These are phyloP conservation scores for Globisporangium parvum DNA, from an alignment of 352 stramenopile genomes.

Conservation along the genomic window DNA sequence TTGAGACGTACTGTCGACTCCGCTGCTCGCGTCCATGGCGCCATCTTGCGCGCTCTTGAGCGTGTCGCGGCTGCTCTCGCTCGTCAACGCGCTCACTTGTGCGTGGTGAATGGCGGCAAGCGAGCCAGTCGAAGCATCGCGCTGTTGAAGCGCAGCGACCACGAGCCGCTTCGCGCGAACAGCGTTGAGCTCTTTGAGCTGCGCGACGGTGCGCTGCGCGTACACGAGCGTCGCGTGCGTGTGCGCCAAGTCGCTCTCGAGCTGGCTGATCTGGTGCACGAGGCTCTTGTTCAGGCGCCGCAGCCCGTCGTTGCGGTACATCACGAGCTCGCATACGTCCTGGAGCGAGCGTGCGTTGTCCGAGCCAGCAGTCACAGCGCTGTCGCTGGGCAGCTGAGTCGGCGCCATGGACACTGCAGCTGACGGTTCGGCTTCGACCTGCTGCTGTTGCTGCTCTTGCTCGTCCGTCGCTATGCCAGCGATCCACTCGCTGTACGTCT, in stretches of 20 bases:
- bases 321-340: conserved; percentile 3
- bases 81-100: too few relatives aligned
- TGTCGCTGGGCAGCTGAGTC: not conserved
- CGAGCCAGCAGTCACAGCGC: not conserved
- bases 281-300: conserved; percentile 10
- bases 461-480: not conserved
- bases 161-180: conserved; percentile 5
- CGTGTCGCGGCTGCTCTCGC: too few relatives aligned
- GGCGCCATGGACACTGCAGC: not conserved
- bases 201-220: conserved; percentile 8
- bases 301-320: conserved; percentile 10
- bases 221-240: conserved; percentile 6
- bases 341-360: not conserved
- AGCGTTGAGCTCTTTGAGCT: conserved; percentile 8
- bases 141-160: not conserved
- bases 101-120: too few relatives aligned
- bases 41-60: too few relatives aligned
- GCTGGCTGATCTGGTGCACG: conserved; percentile 10
- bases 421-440: not conserved
- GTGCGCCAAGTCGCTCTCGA: conserved; percentile 6
- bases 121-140: too few relatives aligned
- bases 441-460: not conserved
- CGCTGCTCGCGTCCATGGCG: too few relatives aligned
- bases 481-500: conserved; percentile 14
- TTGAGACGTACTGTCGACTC: too few relatives aligned